A percentile compares a stretch with the other conserved stretches of the same genome.
Evolutionary conservation across 768 basidiomycete genomes (phyloP).

Genomic region (Serpula lacrymans): DNA sequence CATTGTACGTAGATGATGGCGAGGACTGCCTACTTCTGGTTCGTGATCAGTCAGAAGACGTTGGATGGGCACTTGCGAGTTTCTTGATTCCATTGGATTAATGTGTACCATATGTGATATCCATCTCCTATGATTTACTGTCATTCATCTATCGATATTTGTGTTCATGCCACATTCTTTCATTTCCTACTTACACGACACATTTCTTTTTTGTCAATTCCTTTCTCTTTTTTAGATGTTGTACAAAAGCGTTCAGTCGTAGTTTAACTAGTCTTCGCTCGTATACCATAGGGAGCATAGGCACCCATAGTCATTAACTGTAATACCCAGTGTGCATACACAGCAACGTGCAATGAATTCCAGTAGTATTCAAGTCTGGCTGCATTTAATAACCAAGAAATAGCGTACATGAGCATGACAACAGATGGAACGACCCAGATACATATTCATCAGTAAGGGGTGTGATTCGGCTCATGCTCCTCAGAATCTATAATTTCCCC

Average conservation of each 20-base stretch:
- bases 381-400: slow-evolving; percentile 17
- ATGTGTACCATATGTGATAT: slow-evolving; percentile 7
- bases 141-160: slow-evolving; percentile 6
- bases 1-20: slow-evolving; percentile 73
- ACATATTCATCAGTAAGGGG: slow-evolving; percentile 13
- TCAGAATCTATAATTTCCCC: slow-evolving; percentile 54
- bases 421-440: no score
- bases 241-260: slow-evolving; percentile 1
- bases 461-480: slow-evolving; percentile 55
- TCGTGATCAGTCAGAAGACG: slow-evolving; percentile 47
- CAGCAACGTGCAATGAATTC: background rate
- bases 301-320: no score
- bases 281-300: no score
- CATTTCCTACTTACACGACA: slow-evolving; percentile 1
- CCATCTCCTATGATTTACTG: slow-evolving; percentile 6
- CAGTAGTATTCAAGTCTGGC: background rate
- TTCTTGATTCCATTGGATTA: slow-evolving; percentile 63
- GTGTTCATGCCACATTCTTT: background rate
- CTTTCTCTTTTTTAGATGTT: slow-evolving; percentile 4
- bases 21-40: slow-evolving; percentile 77
- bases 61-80: slow-evolving; percentile 83
- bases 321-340: no score
- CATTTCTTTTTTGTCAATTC: background rate
- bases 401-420: no score
- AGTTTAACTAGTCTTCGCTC: no score